Conservation (phyloP, 2,329 filamentous ascomycete genomes). For the Xylaria sp. region DNA sequence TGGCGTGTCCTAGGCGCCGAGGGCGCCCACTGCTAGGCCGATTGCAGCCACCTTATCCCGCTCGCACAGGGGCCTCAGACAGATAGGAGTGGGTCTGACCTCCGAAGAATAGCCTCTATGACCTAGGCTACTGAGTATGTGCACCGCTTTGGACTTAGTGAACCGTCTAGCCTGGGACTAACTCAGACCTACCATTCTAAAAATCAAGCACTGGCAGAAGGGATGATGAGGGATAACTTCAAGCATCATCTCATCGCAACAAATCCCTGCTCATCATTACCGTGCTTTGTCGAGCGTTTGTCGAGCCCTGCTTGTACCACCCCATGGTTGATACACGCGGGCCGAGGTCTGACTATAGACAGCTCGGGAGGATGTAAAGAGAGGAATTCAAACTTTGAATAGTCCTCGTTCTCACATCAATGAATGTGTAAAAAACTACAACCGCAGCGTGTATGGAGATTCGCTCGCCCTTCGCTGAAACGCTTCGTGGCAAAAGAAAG, state of each 20-base stretch:
- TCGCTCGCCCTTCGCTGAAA: not conserved
- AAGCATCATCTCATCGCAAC: not conserved
- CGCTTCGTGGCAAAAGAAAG: not conserved
- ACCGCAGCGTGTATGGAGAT: not conserved
- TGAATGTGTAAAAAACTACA: not conserved
- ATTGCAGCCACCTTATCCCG: constrained; percentile 17
- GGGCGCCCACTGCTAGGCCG: constrained; percentile 1
- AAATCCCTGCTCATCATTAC: not conserved
- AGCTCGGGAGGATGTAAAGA: too few species aligned
- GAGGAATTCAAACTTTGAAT: not conserved
- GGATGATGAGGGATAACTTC: too few species aligned
- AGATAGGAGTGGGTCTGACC: not conserved
- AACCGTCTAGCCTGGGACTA: too few species aligned
- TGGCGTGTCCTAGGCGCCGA: not conserved
- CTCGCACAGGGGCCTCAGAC: not conserved
- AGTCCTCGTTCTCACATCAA: not conserved
- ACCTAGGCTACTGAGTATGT: not conserved
- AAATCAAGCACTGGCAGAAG: not conserved
- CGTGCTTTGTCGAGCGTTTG: not conserved
- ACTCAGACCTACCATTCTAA: too few species aligned
- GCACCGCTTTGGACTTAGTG: not conserved
- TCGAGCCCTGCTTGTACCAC: not conserved
- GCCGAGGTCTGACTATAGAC: not conserved
- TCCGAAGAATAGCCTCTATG: constrained; percentile 33
- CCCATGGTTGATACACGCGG: not conserved